phyloP scores from a whole-genome alignment of 192 early-diverging fungal species.

The Linnemannia exigua region DNA sequence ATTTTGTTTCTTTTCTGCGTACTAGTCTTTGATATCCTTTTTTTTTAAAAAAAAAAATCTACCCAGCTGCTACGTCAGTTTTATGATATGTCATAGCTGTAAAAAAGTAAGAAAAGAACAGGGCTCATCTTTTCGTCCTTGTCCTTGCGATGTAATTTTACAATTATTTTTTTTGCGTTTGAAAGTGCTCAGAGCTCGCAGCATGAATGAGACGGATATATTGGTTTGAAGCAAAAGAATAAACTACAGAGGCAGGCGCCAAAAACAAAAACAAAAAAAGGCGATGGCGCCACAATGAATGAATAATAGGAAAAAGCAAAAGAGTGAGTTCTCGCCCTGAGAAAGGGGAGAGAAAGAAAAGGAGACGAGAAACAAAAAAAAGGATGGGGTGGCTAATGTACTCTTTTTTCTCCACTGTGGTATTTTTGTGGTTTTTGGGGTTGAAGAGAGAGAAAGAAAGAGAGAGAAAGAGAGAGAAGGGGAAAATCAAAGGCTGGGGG shows the following conservation, averaged over 20 bases:
- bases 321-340: background rate
- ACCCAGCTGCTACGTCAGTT: too few species aligned
- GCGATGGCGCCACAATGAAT: background rate
- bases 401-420: background rate
- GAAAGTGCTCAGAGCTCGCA: background rate
- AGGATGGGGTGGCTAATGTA: background rate
- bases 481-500: background rate
- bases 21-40: background rate
- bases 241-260: too few species aligned
- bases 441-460: too few species aligned
- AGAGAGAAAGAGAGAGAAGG: too few species aligned
- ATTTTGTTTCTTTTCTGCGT: background rate
- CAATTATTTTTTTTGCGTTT: too few species aligned
- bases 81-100: too few species aligned
- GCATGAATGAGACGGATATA: background rate
- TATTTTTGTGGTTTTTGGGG: background rate
- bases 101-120: background rate
- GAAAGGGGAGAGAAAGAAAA: background rate
- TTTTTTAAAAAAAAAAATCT: background rate
- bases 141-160: background rate
- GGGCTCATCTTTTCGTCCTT: background rate
- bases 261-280: background rate
- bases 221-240: conserved; percentile 9
- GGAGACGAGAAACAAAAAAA: background rate
- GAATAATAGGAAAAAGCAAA: background rate